These are phyloP conservation scores for Stachybotrys chartarum DNA, from an alignment of 2,329 filamentous ascomycete genomes.

Conservation along the genomic window DNA sequence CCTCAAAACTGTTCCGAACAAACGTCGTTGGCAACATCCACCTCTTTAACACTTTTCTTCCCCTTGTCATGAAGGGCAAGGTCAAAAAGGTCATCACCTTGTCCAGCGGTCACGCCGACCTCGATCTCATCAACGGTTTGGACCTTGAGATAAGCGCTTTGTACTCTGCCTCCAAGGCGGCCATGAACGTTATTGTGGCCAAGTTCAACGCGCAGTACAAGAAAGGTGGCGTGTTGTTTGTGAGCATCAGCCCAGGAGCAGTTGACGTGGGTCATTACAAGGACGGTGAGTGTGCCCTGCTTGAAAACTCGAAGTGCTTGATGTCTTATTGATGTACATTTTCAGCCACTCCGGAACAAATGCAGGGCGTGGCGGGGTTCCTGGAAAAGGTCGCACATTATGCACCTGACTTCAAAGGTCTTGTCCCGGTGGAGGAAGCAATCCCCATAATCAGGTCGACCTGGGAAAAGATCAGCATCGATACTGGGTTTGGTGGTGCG, in stretches of 20 bases:
- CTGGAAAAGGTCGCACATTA: conserved; percentile 21
- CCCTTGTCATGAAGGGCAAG: conserved; percentile 39
- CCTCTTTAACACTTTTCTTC: conserved; percentile 42
- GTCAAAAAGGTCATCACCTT: conserved; percentile 46
- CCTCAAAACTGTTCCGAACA: conserved; percentile 21
- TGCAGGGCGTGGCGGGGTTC: conserved; percentile 11
- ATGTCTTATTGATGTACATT: not conserved
- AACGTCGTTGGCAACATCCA: conserved; percentile 45
- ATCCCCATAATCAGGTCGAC: conserved; percentile 22
- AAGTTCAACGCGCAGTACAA: conserved; percentile 43
- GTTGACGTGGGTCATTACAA: conserved; percentile 31
- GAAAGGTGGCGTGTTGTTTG: conserved; percentile 40
- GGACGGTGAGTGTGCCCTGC: conserved; percentile 7
- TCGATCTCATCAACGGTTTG: conserved; percentile 27
- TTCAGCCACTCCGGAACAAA: conserved; percentile 14
- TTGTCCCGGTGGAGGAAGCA: conserved; percentile 24
- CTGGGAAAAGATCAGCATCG: conserved; percentile 28
- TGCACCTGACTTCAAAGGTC: conserved; percentile 27
- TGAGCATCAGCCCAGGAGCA: conserved; percentile 42
- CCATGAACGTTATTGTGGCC: conserved; percentile 41
- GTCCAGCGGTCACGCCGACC: conserved; percentile 37
- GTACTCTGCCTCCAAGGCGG: conserved; percentile 43
- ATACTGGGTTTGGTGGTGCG: conserved; percentile 35
- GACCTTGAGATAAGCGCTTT: conserved; percentile 24
- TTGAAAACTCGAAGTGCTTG: not conserved